These are phyloP conservation scores for Entelexis sorbosivorans DNA, from an alignment of 1,139 yeast species.

Conservation along the genomic window DNA sequence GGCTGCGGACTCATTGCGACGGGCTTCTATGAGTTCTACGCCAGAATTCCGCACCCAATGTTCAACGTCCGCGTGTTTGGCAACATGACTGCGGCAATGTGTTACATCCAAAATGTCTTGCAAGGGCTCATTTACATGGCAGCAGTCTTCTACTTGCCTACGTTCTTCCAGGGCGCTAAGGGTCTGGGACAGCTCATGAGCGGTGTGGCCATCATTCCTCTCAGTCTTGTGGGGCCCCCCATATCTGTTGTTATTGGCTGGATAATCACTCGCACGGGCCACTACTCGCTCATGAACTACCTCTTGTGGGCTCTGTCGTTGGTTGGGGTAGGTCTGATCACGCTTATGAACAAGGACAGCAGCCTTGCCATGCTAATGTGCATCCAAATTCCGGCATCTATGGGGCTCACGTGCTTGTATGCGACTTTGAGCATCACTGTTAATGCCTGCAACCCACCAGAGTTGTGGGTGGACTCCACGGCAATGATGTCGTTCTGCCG, in stretches of 20 bases:
- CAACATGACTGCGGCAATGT: conserved; percentile 31
- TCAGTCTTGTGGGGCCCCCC: conserved; percentile 43
- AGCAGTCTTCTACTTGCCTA: conserved; percentile 37
- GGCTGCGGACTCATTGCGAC: conserved; percentile 37
- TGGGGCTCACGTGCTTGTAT: conserved; percentile 44
- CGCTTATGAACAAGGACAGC: conserved; percentile 36
- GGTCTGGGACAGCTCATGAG: conserved; percentile 41
- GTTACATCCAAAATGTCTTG: conserved; percentile 32
- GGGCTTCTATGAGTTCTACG: conserved; percentile 36
- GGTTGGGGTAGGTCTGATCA: conserved; percentile 44
- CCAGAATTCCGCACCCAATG: conserved; percentile 37
- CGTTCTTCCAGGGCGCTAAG: conserved; percentile 46
- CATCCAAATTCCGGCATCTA: conserved; percentile 42
- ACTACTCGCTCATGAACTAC: conserved; percentile 30
- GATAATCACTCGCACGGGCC: conserved; percentile 37
- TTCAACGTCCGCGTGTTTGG: conserved; percentile 37
- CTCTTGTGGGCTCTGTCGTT: conserved; percentile 39
- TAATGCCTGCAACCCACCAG: conserved; percentile 42
- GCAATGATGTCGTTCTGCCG: conserved; percentile 42
- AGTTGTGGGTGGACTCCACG: conserved; percentile 43
- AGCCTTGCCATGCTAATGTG: conserved; percentile 41
- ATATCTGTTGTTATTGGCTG: conserved; percentile 40
- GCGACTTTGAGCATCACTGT: conserved; percentile 37
- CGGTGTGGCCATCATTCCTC: conserved; percentile 47
- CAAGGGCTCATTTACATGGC: conserved; percentile 38